Evolutionary conservation across 371 early-diverging fungal genomes (phyloP).

Genomic region (Lichtheimia hyalospora): DNA sequence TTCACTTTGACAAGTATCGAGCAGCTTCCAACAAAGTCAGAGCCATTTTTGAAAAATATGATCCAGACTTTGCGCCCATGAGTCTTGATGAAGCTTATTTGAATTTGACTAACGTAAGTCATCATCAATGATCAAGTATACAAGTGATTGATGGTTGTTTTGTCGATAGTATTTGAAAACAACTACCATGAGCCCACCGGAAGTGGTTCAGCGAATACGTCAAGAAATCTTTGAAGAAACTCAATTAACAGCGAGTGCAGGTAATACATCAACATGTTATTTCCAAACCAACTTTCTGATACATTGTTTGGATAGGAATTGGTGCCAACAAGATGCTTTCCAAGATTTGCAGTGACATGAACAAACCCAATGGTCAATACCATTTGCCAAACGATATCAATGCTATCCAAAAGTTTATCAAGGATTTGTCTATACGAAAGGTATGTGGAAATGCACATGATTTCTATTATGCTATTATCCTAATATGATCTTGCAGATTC

Average conservation of each 20-base stretch:
- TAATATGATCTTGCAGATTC: constrained; percentile 12
- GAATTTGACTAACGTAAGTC: constrained; percentile 53
- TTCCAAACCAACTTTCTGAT: no score
- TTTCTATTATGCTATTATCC: not conserved
- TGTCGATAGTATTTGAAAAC: constrained; percentile 29
- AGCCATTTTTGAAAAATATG: constrained; percentile 50
- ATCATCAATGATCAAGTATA: not conserved
- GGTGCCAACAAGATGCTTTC: constrained; percentile 62
- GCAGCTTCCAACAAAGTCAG: constrained; percentile 49
- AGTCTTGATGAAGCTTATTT: constrained; percentile 70
- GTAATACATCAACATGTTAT: no score
- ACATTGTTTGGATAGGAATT: constrained; percentile 32
- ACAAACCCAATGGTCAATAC: constrained; percentile 72
- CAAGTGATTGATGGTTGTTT: not conserved
- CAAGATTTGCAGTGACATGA: constrained; percentile 60
- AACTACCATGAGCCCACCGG: constrained; percentile 43
- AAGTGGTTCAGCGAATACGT: constrained; percentile 56
- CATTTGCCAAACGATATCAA: constrained; percentile 32
- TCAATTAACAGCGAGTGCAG: constrained; percentile 64
- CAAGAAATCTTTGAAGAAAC: constrained; percentile 54
- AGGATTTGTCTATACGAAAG: constrained; percentile 31
- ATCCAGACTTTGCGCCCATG: constrained; percentile 57
- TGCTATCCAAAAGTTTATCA: constrained; percentile 28
- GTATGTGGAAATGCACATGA: constrained; percentile 9
- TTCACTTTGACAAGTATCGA: constrained; percentile 58